Evolutionary conservation across 106 monocot species (phyloP), one percentile per base, ranked within the genome.

Genomic region (Dactylorhiza incarnata): DNA sequence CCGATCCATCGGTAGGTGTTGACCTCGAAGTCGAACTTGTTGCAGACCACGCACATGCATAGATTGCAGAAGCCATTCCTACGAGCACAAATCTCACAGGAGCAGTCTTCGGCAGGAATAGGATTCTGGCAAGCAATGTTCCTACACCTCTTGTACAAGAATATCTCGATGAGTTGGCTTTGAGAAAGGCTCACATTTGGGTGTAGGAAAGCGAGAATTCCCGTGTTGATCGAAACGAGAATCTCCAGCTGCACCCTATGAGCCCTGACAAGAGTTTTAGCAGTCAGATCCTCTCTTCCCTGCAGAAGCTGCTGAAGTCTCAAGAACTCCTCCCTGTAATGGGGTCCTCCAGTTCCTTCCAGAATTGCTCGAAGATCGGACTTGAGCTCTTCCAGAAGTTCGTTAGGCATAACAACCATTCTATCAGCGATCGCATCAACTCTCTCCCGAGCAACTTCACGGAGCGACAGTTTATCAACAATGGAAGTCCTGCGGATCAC

Each of bases 1-100:
- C 97, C 97, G 55, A 99, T 94, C 97, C 97, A 99, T 2, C 97
- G 89, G 83, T 94, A 99, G 9, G 94, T 99, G 58, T 99, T 99
- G 50, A 89, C 94, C 85, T 99, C 97, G 74, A 94, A 99, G 76
- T 99, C 97, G 78, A 99, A 99, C 43, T 91, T 99, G 53, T 87
- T 89, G 82, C 97, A 99, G 11, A 91, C 81, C 37, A 94, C 89
- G 81, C 97, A 99, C 97, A 99, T 99, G 79, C 97, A 99, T 8
- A 91, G 85, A 62, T 91, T 91, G 84, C 97, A 99, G 72, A 99
- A 99, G 9, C 94, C 97, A 46, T 86, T 91, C 77, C 89, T 87
- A n/a, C 49, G 86, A 16, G 85, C 67, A 76, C 97, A 99, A 16
- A 94, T 81, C 20, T 94, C 86, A 59, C 97, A 99, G 24, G 80